These are phyloP conservation scores for Orbilia quercus DNA, from an alignment of 2,329 filamentous ascomycete species.

Conservation along the genomic window DNA sequence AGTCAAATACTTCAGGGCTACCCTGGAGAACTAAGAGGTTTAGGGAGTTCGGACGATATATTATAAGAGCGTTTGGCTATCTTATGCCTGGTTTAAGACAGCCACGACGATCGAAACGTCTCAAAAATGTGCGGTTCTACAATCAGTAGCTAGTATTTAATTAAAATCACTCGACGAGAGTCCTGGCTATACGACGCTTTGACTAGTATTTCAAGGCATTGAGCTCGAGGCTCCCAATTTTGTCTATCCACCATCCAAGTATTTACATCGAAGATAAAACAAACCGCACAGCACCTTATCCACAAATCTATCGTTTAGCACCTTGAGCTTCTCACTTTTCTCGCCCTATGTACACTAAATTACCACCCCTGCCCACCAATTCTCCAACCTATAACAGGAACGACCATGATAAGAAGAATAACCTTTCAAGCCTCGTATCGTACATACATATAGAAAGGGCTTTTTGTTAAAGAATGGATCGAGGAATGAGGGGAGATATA, in stretches of 20 bases:
- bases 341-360: slow-evolving; percentile 30
- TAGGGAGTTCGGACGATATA: not conserved
- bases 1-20: too few species aligned
- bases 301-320: slow-evolving; percentile 25
- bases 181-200: too few species aligned
- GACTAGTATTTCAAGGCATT: too few species aligned
- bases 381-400: not conserved
- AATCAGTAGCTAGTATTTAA: too few species aligned
- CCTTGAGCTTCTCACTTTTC: not conserved
- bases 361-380: slow-evolving; percentile 1
- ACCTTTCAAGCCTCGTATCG: slow-evolving; percentile 34
- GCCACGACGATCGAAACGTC: too few species aligned
- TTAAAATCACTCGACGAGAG: too few species aligned
- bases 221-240: not conserved
- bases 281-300: slow-evolving; percentile 1
- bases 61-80: slow-evolving; percentile 8
- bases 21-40: too few species aligned
- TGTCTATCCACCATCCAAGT: slow-evolving; percentile 33
- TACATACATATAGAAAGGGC: slow-evolving; percentile 49
- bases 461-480: slow-evolving; percentile 22
- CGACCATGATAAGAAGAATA: slow-evolving; percentile 17
- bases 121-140: too few species aligned
- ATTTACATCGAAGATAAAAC: slow-evolving; percentile 32
- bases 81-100: not conserved
- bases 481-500: slow-evolving; percentile 52